Conservation (phyloP, 352 stramenopile genomes). For the Phytopythium helicoides region DNA sequence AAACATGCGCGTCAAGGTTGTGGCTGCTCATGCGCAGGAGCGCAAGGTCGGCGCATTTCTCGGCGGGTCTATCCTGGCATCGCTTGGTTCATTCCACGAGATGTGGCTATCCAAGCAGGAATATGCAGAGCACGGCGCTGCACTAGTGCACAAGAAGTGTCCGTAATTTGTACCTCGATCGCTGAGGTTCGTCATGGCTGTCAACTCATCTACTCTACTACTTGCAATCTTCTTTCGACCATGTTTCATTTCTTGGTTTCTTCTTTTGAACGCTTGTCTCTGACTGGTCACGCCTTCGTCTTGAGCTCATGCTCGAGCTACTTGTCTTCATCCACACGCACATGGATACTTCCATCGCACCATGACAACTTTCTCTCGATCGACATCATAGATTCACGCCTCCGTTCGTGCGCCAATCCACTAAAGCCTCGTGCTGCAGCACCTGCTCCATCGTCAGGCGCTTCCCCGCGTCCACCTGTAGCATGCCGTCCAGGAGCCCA, state of each 20-base stretch:
- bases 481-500: constrained; percentile 20
- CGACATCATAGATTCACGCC: too few species aligned
- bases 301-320: too few species aligned
- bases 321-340: too few species aligned
- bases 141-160: constrained; percentile 98
- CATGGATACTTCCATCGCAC: too few species aligned
- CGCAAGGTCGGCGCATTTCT: constrained; percentile 78
- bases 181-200: too few species aligned
- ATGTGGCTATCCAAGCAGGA: constrained; percentile 99
- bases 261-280: too few species aligned
- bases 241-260: too few species aligned
- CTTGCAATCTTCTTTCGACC: too few species aligned
- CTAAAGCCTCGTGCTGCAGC: constrained; percentile 12
- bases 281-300: too few species aligned
- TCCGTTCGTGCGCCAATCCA: background rate
- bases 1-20: constrained; percentile 66
- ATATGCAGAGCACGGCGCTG: constrained; percentile 96
- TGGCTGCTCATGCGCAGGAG: constrained; percentile 64
- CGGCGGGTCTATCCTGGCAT: constrained; percentile 96
- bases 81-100: constrained; percentile 97
- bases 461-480: constrained; percentile 23
- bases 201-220: too few species aligned
- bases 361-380: too few species aligned
- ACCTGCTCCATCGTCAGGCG: constrained; percentile 15
- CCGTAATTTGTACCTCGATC: constrained; percentile 19